Conservation (phyloP, 345 rosid species). For the Hibiscus syriacus region DNA sequence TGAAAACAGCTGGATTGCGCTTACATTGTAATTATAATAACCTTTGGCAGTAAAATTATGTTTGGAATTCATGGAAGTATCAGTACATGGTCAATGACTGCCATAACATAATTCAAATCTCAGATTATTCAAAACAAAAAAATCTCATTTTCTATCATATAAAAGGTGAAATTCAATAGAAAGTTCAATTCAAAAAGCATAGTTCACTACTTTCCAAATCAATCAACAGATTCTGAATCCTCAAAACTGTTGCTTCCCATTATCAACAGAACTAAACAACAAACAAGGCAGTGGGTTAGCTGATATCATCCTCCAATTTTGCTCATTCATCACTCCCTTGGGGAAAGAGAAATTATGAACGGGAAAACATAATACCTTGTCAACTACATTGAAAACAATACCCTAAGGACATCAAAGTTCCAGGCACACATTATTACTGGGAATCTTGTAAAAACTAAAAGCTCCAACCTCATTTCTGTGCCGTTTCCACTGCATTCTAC, state of each 20-base stretch:
- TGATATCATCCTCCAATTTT: background rate
- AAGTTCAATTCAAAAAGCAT: too few relatives aligned
- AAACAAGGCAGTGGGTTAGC: background rate
- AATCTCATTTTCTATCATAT: too few relatives aligned
- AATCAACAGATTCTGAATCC: background rate
- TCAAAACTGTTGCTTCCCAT: background rate
- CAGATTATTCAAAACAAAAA: too few relatives aligned
- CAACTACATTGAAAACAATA: background rate
- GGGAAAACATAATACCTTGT: background rate
- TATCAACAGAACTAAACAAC: background rate
- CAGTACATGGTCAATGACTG: background rate
- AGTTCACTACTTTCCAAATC: background rate
- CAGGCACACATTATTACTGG: slow-evolving; percentile 7
- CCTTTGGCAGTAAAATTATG: background rate
- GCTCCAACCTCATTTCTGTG: background rate
- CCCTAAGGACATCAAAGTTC: background rate
- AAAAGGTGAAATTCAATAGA: too few relatives aligned
- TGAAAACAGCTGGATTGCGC: background rate
- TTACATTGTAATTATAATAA: background rate
- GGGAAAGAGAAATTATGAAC: background rate
- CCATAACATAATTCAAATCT: background rate
- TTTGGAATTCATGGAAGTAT: background rate
- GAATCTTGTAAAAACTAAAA: background rate
- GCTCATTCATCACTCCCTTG: background rate
- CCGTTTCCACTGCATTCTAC: slow-evolving; percentile 32